Evolutionary conservation across 2,329 filamentous ascomycete species (phyloP).

Genomic region (Fusarium austroafricanum): DNA sequence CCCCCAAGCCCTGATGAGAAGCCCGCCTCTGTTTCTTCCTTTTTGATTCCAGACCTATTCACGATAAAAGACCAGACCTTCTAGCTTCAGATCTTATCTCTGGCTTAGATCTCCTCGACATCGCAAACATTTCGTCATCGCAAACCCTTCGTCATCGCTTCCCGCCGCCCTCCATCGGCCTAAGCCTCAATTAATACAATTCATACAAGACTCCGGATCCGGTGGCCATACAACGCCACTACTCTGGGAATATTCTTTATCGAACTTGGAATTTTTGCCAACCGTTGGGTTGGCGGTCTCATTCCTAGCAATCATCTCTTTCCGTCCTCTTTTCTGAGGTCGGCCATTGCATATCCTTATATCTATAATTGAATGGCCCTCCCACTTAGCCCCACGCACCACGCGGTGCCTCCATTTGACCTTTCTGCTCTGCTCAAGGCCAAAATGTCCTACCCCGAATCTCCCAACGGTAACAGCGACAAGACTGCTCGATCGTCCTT

Average conservation of each 20-base stretch:
- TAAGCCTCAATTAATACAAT: slow-evolving; percentile 2
- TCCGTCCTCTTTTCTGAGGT: slow-evolving; percentile 33
- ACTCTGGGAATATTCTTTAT: slow-evolving; percentile 25
- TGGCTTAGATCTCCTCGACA: slow-evolving; percentile 15
- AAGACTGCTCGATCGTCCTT: slow-evolving; percentile 65
- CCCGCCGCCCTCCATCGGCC: slow-evolving; percentile 28
- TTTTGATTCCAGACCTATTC: slow-evolving; percentile 26
- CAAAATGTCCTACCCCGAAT: slow-evolving; percentile 54
- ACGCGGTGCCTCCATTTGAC: slow-evolving; percentile 53
- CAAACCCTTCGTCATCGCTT: slow-evolving; percentile 35
- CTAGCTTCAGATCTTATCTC: slow-evolving; percentile 22
- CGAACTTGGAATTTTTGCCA: slow-evolving; percentile 26
- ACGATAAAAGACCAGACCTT: slow-evolving; percentile 8
- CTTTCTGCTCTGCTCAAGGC: slow-evolving; percentile 50
- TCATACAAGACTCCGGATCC: slow-evolving; percentile 34
- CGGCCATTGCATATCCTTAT: slow-evolving; percentile 33
- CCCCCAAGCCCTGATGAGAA: slow-evolving; percentile 34
- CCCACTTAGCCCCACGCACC: slow-evolving; percentile 48
- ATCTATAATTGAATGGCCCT: slow-evolving; percentile 48
- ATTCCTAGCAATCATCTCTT: slow-evolving; percentile 22
- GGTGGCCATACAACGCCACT: slow-evolving; percentile 40
- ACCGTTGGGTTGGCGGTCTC: slow-evolving; percentile 37
- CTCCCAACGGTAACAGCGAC: slow-evolving; percentile 51
- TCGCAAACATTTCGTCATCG: slow-evolving; percentile 37
- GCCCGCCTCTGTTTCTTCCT: slow-evolving; percentile 23